These are phyloP conservation scores for Hypoxylon sp. DNA, from an alignment of 2,329 filamentous ascomycete genomes.

Conservation along the genomic window DNA sequence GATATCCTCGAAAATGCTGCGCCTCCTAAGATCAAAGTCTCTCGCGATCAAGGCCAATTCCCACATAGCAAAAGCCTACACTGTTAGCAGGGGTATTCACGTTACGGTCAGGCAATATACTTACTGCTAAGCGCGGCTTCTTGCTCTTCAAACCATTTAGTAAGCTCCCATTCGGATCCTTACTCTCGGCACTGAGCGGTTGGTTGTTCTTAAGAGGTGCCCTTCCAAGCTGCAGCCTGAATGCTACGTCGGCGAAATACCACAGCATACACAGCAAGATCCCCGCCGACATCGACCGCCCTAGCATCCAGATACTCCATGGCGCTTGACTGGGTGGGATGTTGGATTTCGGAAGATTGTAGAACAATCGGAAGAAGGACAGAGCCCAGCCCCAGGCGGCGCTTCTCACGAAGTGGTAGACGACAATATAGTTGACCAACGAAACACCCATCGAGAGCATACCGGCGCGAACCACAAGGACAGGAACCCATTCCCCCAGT, in stretches of 20 bases:
- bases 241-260: constrained; percentile 81
- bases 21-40: constrained; percentile 79
- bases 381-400: constrained; percentile 78
- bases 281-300: constrained; percentile 71
- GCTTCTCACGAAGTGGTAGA: constrained; percentile 75
- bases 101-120: constrained; percentile 35
- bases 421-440: constrained; percentile 61
- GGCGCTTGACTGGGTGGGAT: constrained; percentile 71
- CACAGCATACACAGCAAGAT: constrained; percentile 78
- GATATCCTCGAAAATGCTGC: constrained; percentile 87
- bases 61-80: constrained; percentile 87
- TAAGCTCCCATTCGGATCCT: constrained; percentile 91
- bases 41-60: constrained; percentile 85
- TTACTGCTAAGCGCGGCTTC: constrained; percentile 79
- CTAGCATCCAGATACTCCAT: constrained; percentile 67
- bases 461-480: constrained; percentile 44
- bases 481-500: constrained; percentile 59
- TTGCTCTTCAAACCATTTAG: constrained; percentile 86
- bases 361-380: constrained; percentile 77
- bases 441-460: constrained; percentile 54
- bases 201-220: constrained; percentile 86
- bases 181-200: constrained; percentile 85
- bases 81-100: constrained; percentile 27
- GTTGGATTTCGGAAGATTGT: constrained; percentile 79
- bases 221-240: constrained; percentile 83